Percentiles rank a stretch among this genome's conserved stretches.
Conservation (phyloP, 441 rosid genomes). For the Biscutella laevigata region DNA sequence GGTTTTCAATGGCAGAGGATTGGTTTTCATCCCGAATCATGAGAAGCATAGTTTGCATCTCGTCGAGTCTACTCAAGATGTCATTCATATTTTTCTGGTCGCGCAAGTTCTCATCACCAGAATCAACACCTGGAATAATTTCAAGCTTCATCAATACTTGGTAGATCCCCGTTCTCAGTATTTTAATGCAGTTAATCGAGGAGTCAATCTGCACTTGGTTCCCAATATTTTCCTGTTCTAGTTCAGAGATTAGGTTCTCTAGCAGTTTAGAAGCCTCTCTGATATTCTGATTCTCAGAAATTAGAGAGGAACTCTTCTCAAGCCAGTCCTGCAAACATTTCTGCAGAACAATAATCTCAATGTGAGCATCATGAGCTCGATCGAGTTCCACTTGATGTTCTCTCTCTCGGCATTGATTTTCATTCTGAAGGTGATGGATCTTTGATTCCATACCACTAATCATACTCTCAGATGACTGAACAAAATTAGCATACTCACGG, state of each 20-base stretch:
- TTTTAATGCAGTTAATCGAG: conserved; percentile 38
- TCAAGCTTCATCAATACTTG: conserved; percentile 47
- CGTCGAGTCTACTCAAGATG: conserved; percentile 42
- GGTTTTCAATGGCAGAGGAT: conserved; percentile 40
- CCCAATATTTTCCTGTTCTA: conserved; percentile 49
- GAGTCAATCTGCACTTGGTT: conserved; percentile 47
- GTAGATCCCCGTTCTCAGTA: conserved; percentile 47
- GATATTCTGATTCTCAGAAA: conserved; percentile 47
- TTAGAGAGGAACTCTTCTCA: conserved; percentile 47
- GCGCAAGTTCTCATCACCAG: conserved; percentile 32
- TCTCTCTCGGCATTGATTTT: conserved; percentile 42
- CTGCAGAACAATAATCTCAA: conserved; percentile 63
- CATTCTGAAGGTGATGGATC: conserved; percentile 48
- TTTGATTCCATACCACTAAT: conserved; percentile 47
- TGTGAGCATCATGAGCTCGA: conserved; percentile 44
- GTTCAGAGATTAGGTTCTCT: conserved; percentile 46
- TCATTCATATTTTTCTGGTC: conserved; percentile 37
- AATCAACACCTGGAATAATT: conserved; percentile 28
- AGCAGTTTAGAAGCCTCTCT: conserved; percentile 48
- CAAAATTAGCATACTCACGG: conserved; percentile 44
- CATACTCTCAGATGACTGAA: conserved; percentile 31
- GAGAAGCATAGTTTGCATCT: conserved; percentile 42
- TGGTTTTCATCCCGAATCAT: conserved; percentile 54
- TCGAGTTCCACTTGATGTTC: conserved; percentile 58
- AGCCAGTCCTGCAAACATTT: conserved; percentile 55